Percentiles rank a stretch among this genome's conserved stretches.
Evolutionary conservation across 2,329 filamentous ascomycete genomes (phyloP).

Genomic region (Cytospora piceae): DNA sequence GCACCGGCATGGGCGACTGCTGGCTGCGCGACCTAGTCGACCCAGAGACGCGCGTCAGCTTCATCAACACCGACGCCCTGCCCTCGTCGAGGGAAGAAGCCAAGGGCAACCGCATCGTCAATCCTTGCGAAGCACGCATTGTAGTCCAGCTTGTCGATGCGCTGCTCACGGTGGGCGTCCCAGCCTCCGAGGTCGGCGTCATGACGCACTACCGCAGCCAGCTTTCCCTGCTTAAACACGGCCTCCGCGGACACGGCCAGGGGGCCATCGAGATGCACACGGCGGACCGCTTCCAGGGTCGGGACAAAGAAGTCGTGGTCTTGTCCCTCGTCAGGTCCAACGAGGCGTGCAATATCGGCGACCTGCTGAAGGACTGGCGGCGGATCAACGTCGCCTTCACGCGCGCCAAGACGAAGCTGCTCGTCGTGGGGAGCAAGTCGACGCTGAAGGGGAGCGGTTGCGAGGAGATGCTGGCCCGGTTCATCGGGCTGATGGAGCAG

Average conservation of each 20-base stretch:
- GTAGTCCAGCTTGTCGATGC: constrained; percentile 80
- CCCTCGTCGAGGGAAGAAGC: constrained; percentile 70
- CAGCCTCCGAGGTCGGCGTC: constrained; percentile 79
- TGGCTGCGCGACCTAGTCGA: constrained; percentile 77
- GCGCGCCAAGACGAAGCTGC: constrained; percentile 85
- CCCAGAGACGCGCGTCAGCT: constrained; percentile 74
- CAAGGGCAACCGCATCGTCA: constrained; percentile 85
- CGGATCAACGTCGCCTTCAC: constrained; percentile 96
- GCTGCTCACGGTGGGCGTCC: constrained; percentile 75
- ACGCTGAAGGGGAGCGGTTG: constrained; percentile 76
- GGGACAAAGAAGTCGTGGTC: constrained; percentile 92
- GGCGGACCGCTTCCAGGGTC: constrained; percentile 93
- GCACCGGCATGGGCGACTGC: constrained; percentile 60
- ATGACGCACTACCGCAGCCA: constrained; percentile 98
- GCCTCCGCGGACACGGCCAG: constrained; percentile 59
- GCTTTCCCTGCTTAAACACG: constrained; percentile 78
- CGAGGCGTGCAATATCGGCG: constrained; percentile 79
- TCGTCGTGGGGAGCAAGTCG: constrained; percentile 80
- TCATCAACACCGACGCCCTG: constrained; percentile 86
- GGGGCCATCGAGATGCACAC: constrained; percentile 87
- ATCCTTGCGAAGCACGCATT: constrained; percentile 78
- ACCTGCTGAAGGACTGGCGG: constrained; percentile 87
- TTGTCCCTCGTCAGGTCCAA: constrained; percentile 89
- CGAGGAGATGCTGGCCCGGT: constrained; percentile 75
- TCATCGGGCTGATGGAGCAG: constrained; percentile 77